Percentiles rank a stretch among this genome's conserved stretches.
Conservation (phyloP, 148 eudicot species). For the Chenopodium formosanum region DNA sequence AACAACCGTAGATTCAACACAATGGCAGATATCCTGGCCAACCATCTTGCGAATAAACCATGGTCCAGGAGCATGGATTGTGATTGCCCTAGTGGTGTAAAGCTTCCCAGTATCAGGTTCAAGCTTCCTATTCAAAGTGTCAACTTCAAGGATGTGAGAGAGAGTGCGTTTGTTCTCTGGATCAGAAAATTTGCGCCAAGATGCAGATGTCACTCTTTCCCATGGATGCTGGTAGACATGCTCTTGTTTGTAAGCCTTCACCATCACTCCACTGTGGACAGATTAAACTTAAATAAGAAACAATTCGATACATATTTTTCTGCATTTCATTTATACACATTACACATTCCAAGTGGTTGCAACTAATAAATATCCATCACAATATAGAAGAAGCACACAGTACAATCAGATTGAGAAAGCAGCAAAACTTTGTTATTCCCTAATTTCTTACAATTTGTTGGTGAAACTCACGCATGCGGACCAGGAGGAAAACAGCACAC, state of each 20-base stretch:
- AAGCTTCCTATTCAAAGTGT: slow-evolving; percentile 74
- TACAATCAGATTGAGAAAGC: background rate
- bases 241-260: slow-evolving; percentile 81
- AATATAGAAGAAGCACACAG: background rate
- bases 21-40: slow-evolving; percentile 94
- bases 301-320: background rate
- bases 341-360: background rate
- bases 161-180: slow-evolving; percentile 78
- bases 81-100: slow-evolving; percentile 80
- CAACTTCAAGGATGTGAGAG: slow-evolving; percentile 88
- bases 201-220: slow-evolving; percentile 92
- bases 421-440: background rate
- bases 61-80: slow-evolving; percentile 86
- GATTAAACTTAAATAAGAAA: background rate
- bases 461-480: background rate
- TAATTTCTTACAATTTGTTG: background rate
- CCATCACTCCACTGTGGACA: slow-evolving; percentile 41
- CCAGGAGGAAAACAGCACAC: background rate
- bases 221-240: slow-evolving; percentile 92
- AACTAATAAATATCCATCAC: background rate
- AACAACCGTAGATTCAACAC: slow-evolving; percentile 84
- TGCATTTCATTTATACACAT: background rate
- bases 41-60: slow-evolving; percentile 78
- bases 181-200: slow-evolving; percentile 97
- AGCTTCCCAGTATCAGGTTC: slow-evolving; percentile 73